Evolutionary conservation across 2,329 filamentous ascomycete species (phyloP).

Genomic region (Fusarium illudens): DNA sequence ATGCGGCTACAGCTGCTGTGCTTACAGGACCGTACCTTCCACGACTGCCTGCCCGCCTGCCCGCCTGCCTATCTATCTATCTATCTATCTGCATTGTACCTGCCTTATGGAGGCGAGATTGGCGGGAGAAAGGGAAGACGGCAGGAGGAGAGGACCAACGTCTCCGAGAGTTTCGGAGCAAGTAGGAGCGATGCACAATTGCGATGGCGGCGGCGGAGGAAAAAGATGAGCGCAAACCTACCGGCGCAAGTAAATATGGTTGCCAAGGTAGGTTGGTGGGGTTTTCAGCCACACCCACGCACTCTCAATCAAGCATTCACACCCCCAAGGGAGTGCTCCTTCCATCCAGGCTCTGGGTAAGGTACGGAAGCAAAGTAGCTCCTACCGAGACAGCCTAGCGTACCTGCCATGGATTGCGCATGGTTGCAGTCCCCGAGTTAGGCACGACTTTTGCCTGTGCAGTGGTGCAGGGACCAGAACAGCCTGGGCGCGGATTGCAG

Average conservation of each 20-base stretch:
- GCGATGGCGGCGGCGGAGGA: not conserved
- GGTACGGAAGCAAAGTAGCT: not conserved
- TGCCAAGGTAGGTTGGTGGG: not conserved
- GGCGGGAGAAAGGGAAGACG: not conserved
- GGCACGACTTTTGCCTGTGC: not conserved
- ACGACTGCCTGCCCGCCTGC: not conserved
- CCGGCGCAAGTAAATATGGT: conserved; percentile 17
- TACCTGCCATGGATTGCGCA: conserved; percentile 5
- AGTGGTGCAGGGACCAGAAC: conserved; percentile 11
- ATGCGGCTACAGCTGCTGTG: not conserved
- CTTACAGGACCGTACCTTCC: not conserved
- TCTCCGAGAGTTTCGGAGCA: conserved; percentile 34
- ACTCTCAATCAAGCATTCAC: too few species aligned
- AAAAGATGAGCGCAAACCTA: conserved; percentile 19
- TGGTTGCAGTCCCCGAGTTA: not conserved
- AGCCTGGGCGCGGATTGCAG: conserved; percentile 20
- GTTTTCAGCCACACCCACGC: not conserved
- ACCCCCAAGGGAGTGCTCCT: not conserved
- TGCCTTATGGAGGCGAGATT: not conserved
- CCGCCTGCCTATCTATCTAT: too few species aligned
- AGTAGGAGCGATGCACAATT: not conserved
- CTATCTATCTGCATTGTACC: too few species aligned
- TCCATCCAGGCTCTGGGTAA: not conserved
- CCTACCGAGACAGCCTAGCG: not conserved
- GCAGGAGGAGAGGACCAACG: conserved; percentile 23